Conservation (phyloP, 345 rosid species). For the Punica granatum region DNA sequence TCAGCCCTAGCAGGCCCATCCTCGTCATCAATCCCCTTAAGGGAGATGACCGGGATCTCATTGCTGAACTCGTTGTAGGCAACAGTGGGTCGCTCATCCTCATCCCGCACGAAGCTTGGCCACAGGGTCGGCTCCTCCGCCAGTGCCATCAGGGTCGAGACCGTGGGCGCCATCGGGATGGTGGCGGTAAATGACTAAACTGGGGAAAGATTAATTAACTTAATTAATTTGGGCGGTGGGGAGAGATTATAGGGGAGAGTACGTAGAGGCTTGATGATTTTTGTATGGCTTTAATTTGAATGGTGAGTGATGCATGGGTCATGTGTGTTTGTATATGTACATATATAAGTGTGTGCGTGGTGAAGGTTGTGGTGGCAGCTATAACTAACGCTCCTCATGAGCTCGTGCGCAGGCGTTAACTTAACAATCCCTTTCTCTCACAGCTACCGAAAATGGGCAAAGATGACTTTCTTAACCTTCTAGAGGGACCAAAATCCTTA, state of each 20-base stretch:
- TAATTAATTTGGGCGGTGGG: background rate
- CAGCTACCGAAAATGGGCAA: background rate
- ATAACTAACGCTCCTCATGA: background rate
- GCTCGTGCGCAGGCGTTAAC: background rate
- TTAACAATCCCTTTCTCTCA: background rate
- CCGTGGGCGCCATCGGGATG: background rate
- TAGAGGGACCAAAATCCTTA: too few species aligned
- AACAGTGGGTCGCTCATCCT: conserved; percentile 88
- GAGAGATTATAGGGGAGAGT: background rate
- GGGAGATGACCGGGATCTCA: conserved; percentile 75
- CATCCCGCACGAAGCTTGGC: conserved; percentile 64
- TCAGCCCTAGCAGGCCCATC: conserved; percentile 40
- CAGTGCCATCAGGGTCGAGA: conserved; percentile 49
- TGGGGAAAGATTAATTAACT: background rate
- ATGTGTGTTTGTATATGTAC: background rate
- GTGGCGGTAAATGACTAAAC: too few species aligned
- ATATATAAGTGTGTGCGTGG: background rate
- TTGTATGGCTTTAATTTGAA: background rate
- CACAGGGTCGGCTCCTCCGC: conserved; percentile 56
- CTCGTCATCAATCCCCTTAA: conserved; percentile 50
- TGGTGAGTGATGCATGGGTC: background rate
- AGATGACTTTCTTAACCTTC: background rate
- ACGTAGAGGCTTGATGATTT: too few species aligned
- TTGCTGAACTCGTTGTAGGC: conserved; percentile 74
- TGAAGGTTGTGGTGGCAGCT: background rate